phyloP scores from a whole-genome alignment of 2,329 filamentous ascomycete genomes.

The Arachnomyces sp. region DNA sequence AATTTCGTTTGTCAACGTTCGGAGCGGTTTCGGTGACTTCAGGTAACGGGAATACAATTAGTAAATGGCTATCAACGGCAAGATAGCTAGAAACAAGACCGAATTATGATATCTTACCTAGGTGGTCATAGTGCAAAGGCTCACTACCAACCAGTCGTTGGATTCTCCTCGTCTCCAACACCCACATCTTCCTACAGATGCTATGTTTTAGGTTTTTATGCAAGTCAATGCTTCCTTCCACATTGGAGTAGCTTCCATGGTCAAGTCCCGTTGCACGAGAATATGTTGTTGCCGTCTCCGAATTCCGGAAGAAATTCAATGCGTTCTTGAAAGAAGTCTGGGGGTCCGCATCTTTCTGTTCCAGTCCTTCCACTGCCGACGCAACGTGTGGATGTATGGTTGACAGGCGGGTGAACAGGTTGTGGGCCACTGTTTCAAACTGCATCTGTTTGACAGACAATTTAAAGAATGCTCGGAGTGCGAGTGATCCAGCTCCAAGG shows the following conservation, averaged over 20 bases:
- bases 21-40: constrained; percentile 25
- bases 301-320: constrained; percentile 34
- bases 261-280: constrained; percentile 33
- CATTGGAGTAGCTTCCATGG: constrained; percentile 37
- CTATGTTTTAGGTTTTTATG: constrained; percentile 32
- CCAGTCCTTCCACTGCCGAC: constrained; percentile 31
- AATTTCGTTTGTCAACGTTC: constrained; percentile 29
- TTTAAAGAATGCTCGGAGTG: constrained; percentile 38
- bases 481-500: constrained; percentile 39
- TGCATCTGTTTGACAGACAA: constrained; percentile 44
- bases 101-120: constrained; percentile 24
- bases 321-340: constrained; percentile 33
- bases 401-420: constrained; percentile 40
- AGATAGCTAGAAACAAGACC: background rate
- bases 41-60: background rate
- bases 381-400: constrained; percentile 39
- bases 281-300: constrained; percentile 29
- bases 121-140: constrained; percentile 26
- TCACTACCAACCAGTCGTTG: constrained; percentile 32
- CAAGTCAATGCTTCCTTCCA: constrained; percentile 35
- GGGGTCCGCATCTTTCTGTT: constrained; percentile 36
- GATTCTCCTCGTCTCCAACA: constrained; percentile 34
- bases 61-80: background rate
- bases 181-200: constrained; percentile 36
- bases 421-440: constrained; percentile 41